Evolutionary conservation across 192 early-diverging fungal genomes (phyloP), one percentile per base, ranked within the genome.

Genomic region (Helicostylum pulchrum): DNA sequence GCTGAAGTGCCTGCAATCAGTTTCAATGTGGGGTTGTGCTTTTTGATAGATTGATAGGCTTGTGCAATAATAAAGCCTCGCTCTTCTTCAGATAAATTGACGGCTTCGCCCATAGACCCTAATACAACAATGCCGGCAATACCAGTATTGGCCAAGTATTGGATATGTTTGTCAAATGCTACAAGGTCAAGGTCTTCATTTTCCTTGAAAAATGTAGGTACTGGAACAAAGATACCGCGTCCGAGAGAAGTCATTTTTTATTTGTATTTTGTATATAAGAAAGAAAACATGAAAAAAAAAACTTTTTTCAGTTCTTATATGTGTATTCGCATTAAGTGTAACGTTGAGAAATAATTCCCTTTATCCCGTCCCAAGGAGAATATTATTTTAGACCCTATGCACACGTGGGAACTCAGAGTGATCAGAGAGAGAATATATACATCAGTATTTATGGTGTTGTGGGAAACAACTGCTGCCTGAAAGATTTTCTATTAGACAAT

Each of bases 121-220:
- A 54, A 19, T 43, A 75, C 61, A 42, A 75, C 65, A 53, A 75
- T 61, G 36, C 73, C 73, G n/a, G 62, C 42, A 46, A 75, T 43
- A 43, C 73, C 73, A 3, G 67, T 63, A 19, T 69, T 70, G 42
- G 59, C 31, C 44, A 75, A 45, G 36, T 57, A 75, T n/a, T 34
- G 46, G 55, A 75, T 62, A 39, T 75, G 73, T 17, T 66, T 65
- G 32, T 75, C 64, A 6, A 75, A 32, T 11, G 73, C 52, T 45
- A 52, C 73, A 31, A 70, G 62, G 42, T 75, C 73, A 48, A 75
- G 47, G 10, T 75, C 73, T 63, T 75, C 73, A 46, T 75, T 75
- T n/a, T 55, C 60, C 9, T 63, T 47, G 68, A 75, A 75, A 54
- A 75, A 75, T 15, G 60, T 75, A 30, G 68, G 68, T 8, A 70